Conservation (phyloP, 1,284 basidiomycete species). For the Phylloboletellus chloephorus region DNA sequence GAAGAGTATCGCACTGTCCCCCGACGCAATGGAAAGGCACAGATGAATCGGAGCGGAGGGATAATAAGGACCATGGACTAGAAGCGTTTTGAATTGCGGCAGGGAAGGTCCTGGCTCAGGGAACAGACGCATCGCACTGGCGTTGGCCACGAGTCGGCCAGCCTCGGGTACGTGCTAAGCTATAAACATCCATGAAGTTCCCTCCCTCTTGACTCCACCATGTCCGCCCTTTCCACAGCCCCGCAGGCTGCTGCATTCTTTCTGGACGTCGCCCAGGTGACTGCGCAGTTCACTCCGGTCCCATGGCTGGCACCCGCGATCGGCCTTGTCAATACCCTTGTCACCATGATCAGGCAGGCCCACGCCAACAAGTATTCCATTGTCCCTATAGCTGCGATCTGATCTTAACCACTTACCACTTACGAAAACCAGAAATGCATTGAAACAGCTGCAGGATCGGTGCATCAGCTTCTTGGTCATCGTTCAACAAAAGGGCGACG, state of each 20-base stretch:
- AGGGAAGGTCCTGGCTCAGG: slow-evolving; percentile 31
- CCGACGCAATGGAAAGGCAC: slow-evolving; percentile 42
- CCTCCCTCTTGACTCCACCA: slow-evolving; percentile 10
- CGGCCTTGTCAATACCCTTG: slow-evolving; percentile 37
- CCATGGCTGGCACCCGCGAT: slow-evolving; percentile 43
- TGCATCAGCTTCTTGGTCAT: slow-evolving; percentile 30
- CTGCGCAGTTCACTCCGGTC: slow-evolving; percentile 44
- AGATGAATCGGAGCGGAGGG: slow-evolving; percentile 55
- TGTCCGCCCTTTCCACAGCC: slow-evolving; percentile 19
- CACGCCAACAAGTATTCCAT: slow-evolving; percentile 39
- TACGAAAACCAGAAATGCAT: slow-evolving; percentile 36
- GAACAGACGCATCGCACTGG: slow-evolving; percentile 24
- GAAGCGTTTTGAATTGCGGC: slow-evolving; percentile 43
- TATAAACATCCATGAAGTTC: background rate
- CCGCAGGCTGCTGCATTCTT: slow-evolving; percentile 13
- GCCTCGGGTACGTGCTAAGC: slow-evolving; percentile 14
- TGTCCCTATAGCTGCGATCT: background rate
- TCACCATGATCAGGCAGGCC: slow-evolving; percentile 45
- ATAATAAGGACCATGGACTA: slow-evolving; percentile 50
- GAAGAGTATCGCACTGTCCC: slow-evolving; percentile 43
- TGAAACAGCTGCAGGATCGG: slow-evolving; percentile 40
- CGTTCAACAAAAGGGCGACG: slow-evolving; percentile 19
- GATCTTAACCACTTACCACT: slow-evolving; percentile 10
- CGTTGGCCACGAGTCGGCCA: slow-evolving; percentile 8
- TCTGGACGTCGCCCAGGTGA: slow-evolving; percentile 34